Conservation (phyloP, 371 early-diverging fungal genomes). For the Mucor ambiguus region DNA sequence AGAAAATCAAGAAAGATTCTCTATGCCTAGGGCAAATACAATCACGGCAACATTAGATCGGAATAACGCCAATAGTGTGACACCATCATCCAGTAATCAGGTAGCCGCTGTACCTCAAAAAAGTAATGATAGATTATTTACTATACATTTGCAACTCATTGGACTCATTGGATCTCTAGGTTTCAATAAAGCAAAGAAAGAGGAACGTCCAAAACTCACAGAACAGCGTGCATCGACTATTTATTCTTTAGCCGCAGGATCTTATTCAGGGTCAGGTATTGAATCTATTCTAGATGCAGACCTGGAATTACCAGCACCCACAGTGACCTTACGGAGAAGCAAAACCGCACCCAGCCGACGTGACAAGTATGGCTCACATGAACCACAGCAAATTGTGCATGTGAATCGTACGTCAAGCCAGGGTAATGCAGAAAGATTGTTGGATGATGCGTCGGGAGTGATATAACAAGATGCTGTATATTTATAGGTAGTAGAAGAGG, state of each 20-base stretch:
- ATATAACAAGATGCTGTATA: neutral
- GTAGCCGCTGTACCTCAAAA: neutral
- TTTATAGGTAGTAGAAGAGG: slow-evolving; percentile 1
- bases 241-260: slow-evolving; percentile 27
- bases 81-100: neutral
- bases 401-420: slow-evolving; percentile 37
- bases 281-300: neutral
- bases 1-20: slow-evolving; percentile 41
- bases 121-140: neutral
- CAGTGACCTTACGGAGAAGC: slow-evolving; percentile 12
- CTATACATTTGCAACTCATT: neutral
- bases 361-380: slow-evolving; percentile 22
- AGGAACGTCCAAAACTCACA: neutral
- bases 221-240: slow-evolving; percentile 17
- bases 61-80: neutral
- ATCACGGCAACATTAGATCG: neutral
- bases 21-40: slow-evolving; percentile 25
- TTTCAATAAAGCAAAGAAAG: slow-evolving; percentile 1
- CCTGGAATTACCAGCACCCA: neutral
- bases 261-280: slow-evolving; percentile 21
- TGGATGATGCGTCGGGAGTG: neutral
- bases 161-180: neutral
- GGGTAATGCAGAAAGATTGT: slow-evolving; percentile 12
- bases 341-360: slow-evolving; percentile 19
- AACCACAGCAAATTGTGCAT: slow-evolving; percentile 24